These are phyloP conservation scores for Malbranchea cinnamomea DNA, from an alignment of 2,329 filamentous ascomycete genomes.

Conservation along the genomic window DNA sequence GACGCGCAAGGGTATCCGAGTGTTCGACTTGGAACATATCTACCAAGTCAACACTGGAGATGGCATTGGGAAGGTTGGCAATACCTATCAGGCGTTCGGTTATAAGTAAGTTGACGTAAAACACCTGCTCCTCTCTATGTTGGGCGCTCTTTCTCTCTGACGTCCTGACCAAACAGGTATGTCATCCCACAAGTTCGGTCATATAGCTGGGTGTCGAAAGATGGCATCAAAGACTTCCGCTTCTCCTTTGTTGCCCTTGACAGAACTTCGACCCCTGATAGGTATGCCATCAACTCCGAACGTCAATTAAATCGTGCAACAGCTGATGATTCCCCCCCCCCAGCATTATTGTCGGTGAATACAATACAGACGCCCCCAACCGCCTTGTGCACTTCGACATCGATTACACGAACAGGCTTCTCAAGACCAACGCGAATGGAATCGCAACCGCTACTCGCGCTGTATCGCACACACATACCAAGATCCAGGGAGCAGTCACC, in stretches of 20 bases:
- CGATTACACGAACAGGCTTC: constrained; percentile 16
- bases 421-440: constrained; percentile 11
- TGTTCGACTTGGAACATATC: constrained; percentile 11
- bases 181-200: constrained; percentile 2
- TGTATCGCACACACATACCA: constrained; percentile 18
- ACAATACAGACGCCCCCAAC: constrained; percentile 13
- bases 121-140: neutral
- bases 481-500: constrained; percentile 21
- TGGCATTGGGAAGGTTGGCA: constrained; percentile 19
- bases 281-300: neutral
- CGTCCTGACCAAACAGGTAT: too few relatives aligned
- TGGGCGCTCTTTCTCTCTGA: neutral
- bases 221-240: constrained; percentile 13
- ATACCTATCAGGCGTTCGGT: constrained; percentile 22
- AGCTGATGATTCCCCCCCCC: constrained; percentile 12
- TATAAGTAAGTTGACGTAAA: constrained; percentile 13
- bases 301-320: neutral
- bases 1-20: constrained; percentile 1
- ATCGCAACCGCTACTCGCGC: constrained; percentile 15
- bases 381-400: constrained; percentile 14
- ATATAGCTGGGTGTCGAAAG: constrained; percentile 2
- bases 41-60: constrained; percentile 20
- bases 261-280: constrained; percentile 8
- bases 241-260: constrained; percentile 23
- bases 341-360: constrained; percentile 23